A percentile compares a stretch with the other conserved stretches of the same genome.
Conservation (phyloP, 2,329 filamentous ascomycete species). For the Fusarium illudens region DNA sequence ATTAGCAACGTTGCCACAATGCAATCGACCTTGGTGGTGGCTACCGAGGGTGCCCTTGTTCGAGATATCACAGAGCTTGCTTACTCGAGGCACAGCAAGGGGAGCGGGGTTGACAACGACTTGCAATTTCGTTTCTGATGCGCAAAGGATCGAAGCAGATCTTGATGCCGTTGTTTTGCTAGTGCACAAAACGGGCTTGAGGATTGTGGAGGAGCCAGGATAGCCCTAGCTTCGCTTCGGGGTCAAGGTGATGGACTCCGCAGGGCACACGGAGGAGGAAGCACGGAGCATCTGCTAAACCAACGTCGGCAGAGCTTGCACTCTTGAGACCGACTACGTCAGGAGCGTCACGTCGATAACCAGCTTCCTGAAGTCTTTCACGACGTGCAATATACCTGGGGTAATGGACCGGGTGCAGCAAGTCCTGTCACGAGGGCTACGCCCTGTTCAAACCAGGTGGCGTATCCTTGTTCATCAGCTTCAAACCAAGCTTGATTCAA, state of each 20-base stretch:
- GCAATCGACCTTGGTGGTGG: constrained; percentile 6
- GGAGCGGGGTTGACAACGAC: constrained; percentile 13
- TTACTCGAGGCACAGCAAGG: constrained; percentile 1
- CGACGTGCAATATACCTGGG: neutral
- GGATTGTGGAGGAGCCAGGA: constrained; percentile 43
- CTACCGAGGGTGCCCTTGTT: constrained; percentile 9
- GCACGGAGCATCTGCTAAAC: constrained; percentile 44
- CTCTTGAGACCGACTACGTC: constrained; percentile 16
- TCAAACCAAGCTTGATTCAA: neutral
- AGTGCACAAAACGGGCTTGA: constrained; percentile 33
- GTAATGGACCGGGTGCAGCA: neutral
- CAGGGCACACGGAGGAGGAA: constrained; percentile 36
- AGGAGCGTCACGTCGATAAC: constrained; percentile 1
- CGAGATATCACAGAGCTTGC: neutral
- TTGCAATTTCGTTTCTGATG: constrained; percentile 25
- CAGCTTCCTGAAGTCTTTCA: neutral
- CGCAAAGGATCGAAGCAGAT: constrained; percentile 34
- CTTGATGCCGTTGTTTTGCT: constrained; percentile 33
- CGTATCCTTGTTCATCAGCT: neutral
- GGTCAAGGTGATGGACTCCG: constrained; percentile 37
- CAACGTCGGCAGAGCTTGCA: constrained; percentile 30
- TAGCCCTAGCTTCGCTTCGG: constrained; percentile 39
- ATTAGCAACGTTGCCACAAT: constrained; percentile 27
- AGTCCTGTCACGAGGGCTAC: neutral
- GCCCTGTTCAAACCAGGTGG: neutral